These are phyloP conservation scores for Vigna nakashimae DNA, from an alignment of 306 rosid genomes.

Conservation along the genomic window DNA sequence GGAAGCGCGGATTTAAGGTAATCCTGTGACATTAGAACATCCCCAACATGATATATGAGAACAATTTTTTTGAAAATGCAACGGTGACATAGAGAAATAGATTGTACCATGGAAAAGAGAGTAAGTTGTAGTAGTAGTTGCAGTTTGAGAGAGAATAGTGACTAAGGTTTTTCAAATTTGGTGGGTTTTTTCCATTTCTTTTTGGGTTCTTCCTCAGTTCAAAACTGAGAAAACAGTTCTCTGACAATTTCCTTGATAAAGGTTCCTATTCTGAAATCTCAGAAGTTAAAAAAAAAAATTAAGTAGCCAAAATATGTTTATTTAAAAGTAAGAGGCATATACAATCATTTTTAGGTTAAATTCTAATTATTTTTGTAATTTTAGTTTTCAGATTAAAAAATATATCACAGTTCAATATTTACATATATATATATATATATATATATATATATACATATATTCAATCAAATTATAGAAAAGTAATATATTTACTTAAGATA, in stretches of 20 bases:
- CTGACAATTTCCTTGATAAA: no score
- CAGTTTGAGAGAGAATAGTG: not conserved
- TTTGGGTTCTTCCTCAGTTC: not conserved
- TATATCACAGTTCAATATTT: no score
- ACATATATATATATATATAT: no score
- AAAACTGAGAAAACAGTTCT: not conserved
- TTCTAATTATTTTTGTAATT: no score
- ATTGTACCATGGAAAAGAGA: conserved; percentile 46
- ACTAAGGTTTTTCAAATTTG: conserved; percentile 27
- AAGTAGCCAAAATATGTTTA: not conserved
- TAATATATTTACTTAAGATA: no score
- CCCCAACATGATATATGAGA: conserved; percentile 11
- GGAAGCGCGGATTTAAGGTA: conserved; percentile 93
- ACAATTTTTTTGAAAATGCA: not conserved
- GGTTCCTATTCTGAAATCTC: not conserved
- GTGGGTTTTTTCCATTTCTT: not conserved
- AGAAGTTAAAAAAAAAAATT: no score
- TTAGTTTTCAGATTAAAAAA: no score
- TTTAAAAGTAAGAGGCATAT: no score
- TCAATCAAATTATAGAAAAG: no score
- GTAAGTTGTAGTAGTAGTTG: not conserved
- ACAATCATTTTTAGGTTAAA: no score
- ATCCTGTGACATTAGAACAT: conserved; percentile 63
- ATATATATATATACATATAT: no score
- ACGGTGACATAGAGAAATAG: not conserved